These are phyloP conservation scores for Xylaria sp. DNA, from an alignment of 2,329 filamentous ascomycete species.

Conservation along the genomic window DNA sequence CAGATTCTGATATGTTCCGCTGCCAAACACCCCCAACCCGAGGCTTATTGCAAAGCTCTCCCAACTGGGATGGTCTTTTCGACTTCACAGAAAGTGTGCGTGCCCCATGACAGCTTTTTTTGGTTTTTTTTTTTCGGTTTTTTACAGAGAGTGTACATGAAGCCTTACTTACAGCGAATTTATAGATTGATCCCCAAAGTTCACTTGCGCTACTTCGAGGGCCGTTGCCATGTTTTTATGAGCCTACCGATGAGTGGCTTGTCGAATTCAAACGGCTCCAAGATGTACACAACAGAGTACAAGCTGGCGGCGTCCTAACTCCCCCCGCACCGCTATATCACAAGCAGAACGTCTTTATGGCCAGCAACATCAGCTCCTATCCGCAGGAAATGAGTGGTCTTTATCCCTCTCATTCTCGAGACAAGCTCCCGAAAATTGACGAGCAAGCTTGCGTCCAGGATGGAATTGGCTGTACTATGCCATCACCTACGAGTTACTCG, in stretches of 20 bases:
- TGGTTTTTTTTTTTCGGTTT: no score
- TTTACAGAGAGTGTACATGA: background rate
- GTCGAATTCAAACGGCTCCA: conserved; percentile 16
- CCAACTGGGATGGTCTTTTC: conserved; percentile 10
- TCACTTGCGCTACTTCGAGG: conserved; percentile 10
- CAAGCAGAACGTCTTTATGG: background rate
- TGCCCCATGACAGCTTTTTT: background rate
- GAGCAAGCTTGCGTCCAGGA: background rate
- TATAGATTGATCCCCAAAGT: conserved; percentile 15
- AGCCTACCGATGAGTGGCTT: conserved; percentile 22
- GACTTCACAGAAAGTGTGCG: conserved; percentile 20
- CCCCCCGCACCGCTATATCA: background rate
- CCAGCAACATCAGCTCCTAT: background rate
- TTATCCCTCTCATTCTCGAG: background rate
- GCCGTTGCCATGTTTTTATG: conserved; percentile 1
- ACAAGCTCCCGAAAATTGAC: background rate
- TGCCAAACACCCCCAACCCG: background rate
- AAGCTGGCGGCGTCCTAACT: background rate
- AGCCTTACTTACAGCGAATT: background rate
- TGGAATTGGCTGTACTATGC: background rate
- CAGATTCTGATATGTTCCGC: background rate
- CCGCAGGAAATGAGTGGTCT: background rate
- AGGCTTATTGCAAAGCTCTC: background rate
- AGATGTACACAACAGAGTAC: conserved; percentile 9
- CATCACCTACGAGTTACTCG: background rate